Percentiles rank a stretch among this genome's conserved stretches.
Evolutionary conservation across 495 filamentous ascomycete species (phyloP).

Genomic region (Oleoguttula mirabilis): DNA sequence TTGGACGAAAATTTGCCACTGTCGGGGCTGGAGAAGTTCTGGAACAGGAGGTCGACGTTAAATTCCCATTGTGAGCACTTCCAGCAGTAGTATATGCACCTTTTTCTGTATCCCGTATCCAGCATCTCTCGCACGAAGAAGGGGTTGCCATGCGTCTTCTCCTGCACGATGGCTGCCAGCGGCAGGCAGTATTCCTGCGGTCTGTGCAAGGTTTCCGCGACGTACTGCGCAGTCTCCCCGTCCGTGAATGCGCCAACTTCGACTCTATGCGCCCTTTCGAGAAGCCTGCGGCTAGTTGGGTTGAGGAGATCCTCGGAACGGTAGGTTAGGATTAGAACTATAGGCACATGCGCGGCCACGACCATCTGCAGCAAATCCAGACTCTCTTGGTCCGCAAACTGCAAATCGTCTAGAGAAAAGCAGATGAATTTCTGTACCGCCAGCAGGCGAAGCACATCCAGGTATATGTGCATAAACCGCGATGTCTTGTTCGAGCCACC

Average conservation of each 20-base stretch:
- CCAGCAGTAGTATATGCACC: constrained; percentile 76
- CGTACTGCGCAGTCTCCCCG: constrained; percentile 62
- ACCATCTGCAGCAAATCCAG: constrained; percentile 67
- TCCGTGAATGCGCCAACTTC: constrained; percentile 55
- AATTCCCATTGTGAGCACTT: constrained; percentile 67
- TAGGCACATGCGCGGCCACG: constrained; percentile 56
- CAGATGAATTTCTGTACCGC: constrained; percentile 68
- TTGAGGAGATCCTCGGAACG: constrained; percentile 38
- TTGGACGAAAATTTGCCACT: constrained; percentile 68
- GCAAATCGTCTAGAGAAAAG: constrained; percentile 73
- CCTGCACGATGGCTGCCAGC: constrained; percentile 61
- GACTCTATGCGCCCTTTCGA: constrained; percentile 43
- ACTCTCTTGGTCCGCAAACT: constrained; percentile 77
- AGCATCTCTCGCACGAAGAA: constrained; percentile 87
- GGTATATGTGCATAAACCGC: constrained; percentile 67
- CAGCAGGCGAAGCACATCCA: constrained; percentile 71
- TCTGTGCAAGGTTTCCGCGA: constrained; percentile 58
- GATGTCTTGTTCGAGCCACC: constrained; percentile 62
- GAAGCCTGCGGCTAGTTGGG: constrained; percentile 19
- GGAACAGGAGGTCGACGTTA: constrained; percentile 70
- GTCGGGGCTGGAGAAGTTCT: constrained; percentile 61
- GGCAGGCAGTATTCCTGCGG: constrained; percentile 48
- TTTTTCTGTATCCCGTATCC: constrained; percentile 72
- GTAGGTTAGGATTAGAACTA: constrained; percentile 63
- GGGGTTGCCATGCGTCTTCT: constrained; percentile 70